Base-by-base conservation (phyloP, 768 basidiomycete genomes). In the Cytidiella melzeri region DNA sequence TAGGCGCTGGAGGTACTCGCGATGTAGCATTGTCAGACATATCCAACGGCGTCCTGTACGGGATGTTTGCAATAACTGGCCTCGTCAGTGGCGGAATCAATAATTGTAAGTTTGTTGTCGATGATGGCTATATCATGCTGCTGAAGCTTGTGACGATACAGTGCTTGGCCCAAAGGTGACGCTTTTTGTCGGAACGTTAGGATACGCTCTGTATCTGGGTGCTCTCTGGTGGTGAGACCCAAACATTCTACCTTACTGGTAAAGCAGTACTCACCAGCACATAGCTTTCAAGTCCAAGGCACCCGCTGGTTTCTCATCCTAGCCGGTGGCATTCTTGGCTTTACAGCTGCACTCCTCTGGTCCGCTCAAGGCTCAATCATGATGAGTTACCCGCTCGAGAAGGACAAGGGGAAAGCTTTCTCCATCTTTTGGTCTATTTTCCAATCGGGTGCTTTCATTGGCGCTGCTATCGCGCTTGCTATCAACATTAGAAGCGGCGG, bases 351-450 rank as follows among this genome's bases (percentile, higher is more conserved):
- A 12, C 60, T 92, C 36, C 68, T 92, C 5, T 92, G 88, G 88
- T 84, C 87, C 0, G 86, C 87, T 0, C 87, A 91, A 59, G 90
- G 88, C 15, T 82, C 79, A 13, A 68, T 92, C 52, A 90, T 90
- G 81, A 67, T 92, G 64, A 79, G 85, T 3, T 92, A 91, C 64
- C 84, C 87, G 0, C 87, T 85, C 0, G 88, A 91, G 61, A 58
- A 64, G 39, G 78, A 90, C 61, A 91, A 91, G 63, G 88, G 88
- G 9, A 69, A 65, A 26, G 89, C 75, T 65, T 87, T 91, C 45
- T 81, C 76, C 34, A 77, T 87, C 39, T 91, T 91, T 67, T 91
- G 89, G 89, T 68, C 75, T 38, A 84, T 91, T 53, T 91, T 92
- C 70, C 89, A 91, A 57, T 51, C 88, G 21, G 87, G 87, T 23